Conservation (phyloP, 768 basidiomycete genomes). For the Mycena floridula region DNA sequence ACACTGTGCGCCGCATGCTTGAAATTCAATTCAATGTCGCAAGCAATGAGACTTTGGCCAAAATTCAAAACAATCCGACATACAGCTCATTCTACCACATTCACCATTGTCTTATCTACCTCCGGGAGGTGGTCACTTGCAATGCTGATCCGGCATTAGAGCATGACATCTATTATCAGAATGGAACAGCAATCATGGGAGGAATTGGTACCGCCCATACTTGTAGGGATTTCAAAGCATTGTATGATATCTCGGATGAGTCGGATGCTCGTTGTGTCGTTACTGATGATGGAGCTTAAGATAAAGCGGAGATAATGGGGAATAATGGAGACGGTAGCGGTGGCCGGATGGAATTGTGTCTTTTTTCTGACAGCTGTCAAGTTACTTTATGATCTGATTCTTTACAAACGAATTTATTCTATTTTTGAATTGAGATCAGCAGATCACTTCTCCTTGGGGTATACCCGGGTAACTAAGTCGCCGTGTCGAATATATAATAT, state of each 20-base stretch:
- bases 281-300: no score
- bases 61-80: neutral
- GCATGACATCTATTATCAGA: neutral
- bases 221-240: neutral
- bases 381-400: no score
- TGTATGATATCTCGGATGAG: neutral
- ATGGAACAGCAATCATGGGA: neutral
- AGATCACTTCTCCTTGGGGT: no score
- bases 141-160: neutral
- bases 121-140: neutral
- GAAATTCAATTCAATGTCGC: neutral
- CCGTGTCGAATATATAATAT: no score
- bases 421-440: no score
- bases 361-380: no score
- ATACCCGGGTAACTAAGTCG: no score
- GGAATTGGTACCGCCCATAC: neutral
- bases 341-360: no score
- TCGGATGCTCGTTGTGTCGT: no score
- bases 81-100: conserved; percentile 1
- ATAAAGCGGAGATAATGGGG: no score
- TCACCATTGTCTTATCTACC: conserved; percentile 2
- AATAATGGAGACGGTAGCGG: no score
- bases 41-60: neutral
- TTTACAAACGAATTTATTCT: no score
- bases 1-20: neutral